A percentile compares a stretch with the other conserved stretches of the same genome.
Conservation (phyloP, 495 filamentous ascomycete genomes). For the Xylaria palmicola region DNA sequence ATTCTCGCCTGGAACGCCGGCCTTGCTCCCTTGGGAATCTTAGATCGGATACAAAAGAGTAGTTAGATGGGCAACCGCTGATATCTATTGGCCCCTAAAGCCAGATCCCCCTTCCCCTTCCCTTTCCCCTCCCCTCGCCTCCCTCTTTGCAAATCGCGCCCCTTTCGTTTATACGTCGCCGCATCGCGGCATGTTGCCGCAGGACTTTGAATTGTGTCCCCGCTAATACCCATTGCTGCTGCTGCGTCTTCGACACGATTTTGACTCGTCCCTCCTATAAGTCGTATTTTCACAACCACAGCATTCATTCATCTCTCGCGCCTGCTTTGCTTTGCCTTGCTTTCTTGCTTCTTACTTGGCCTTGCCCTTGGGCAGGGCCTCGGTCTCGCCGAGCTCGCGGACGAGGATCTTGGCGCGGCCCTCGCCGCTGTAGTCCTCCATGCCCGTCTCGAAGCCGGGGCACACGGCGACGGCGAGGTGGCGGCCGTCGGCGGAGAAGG, state of each 20-base stretch:
- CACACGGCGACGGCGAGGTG: constrained; percentile 81
- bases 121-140: too few relatives aligned
- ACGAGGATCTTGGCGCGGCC: constrained; percentile 76
- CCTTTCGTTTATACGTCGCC: too few relatives aligned
- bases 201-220: too few relatives aligned
- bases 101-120: too few relatives aligned
- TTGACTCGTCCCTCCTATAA: too few relatives aligned
- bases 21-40: neutral
- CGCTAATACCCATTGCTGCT: too few relatives aligned
- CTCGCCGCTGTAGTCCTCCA: constrained; percentile 68
- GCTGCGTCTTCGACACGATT: too few relatives aligned
- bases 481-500: constrained; percentile 76
- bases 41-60: neutral
- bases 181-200: too few relatives aligned
- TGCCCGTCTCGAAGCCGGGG: constrained; percentile 90
- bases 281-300: too few relatives aligned
- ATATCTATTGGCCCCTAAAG: neutral
- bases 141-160: too few relatives aligned
- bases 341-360: constrained; percentile 37
- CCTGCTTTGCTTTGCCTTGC: neutral
- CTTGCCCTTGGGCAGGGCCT: constrained; percentile 83
- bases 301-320: too few relatives aligned
- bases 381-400: constrained; percentile 77
- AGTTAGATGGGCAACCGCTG: neutral
- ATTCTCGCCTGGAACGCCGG: neutral